These are phyloP conservation scores for Chytridiales sp. DNA, from an alignment of 371 early-diverging fungal genomes.

Conservation along the genomic window DNA sequence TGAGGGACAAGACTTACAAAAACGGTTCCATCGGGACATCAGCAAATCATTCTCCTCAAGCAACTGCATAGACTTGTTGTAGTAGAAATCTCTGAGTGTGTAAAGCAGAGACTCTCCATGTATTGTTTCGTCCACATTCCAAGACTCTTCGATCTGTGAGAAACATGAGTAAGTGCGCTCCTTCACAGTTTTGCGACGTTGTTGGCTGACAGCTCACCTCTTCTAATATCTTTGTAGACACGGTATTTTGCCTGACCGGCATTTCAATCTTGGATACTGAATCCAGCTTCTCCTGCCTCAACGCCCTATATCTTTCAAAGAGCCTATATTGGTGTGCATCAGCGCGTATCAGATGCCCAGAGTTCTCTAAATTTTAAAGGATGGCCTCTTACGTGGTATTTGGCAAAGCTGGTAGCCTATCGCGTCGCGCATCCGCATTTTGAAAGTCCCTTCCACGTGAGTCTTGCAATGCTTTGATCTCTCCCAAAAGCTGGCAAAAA, in stretches of 20 bases:
- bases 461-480: slow-evolving; percentile 39
- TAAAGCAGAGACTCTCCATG: slow-evolving; percentile 17
- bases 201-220: slow-evolving; percentile 24
- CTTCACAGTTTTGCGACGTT: neutral
- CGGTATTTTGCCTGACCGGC: slow-evolving; percentile 24
- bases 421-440: slow-evolving; percentile 31
- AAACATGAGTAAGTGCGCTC: slow-evolving; percentile 1
- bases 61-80: slow-evolving; percentile 23
- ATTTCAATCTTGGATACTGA: slow-evolving; percentile 32
- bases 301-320: slow-evolving; percentile 35
- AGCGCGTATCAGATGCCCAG: neutral
- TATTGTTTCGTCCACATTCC: slow-evolving; percentile 39
- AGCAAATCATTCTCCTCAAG: slow-evolving; percentile 40
- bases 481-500: slow-evolving; percentile 36
- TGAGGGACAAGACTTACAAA: slow-evolving; percentile 35
- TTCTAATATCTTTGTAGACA: slow-evolving; percentile 22
- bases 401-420: slow-evolving; percentile 36
- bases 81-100: slow-evolving; percentile 39
- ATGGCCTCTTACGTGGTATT: slow-evolving; percentile 23
- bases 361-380: neutral
- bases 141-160: slow-evolving; percentile 35
- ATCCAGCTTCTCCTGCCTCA: slow-evolving; percentile 38
- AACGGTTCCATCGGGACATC: slow-evolving; percentile 49
- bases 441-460: slow-evolving; percentile 44
- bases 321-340: slow-evolving; percentile 17